Evolutionary conservation across 1,284 basidiomycete genomes (phyloP), one percentile per base, ranked within the genome.

Genomic region (Ganoderma resinaceum): DNA sequence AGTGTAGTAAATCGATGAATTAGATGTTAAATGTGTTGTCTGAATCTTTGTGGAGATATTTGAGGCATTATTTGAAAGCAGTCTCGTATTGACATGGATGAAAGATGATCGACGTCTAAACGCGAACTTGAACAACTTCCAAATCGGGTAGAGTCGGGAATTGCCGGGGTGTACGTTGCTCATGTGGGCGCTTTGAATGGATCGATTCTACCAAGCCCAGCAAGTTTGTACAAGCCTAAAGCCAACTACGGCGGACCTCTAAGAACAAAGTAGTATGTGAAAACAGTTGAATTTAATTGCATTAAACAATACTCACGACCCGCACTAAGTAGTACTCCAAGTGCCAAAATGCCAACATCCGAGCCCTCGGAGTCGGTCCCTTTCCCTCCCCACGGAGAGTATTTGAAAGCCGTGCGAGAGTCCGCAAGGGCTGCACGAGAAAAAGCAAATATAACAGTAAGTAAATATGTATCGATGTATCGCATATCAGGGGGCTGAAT

Each of bases 371-470:
- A 59, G 31, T 26, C 12, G 23, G 31, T 71, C 18, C 66, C 66
- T 5, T 61, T 86, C 62, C 87, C 89, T 33, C 75, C 80, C 31
- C 79, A 81, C 35, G 86, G 85, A 33, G 70, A 75, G 23, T 90
- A 84, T 73, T 72, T 90, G 31, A 73, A 82, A 43, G 82, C 85
- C 18, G 84, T 93, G 37, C 83, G 84, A 64, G 76, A 82, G 65
- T 89, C 90, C 9, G 84, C 87, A 53, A 79, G 77, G 63, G 77
- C 80, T 37, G 74, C 88, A 64, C 82, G 87, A 26, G 73, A 82
- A 68, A 77, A 78, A 23, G 80, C 85, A 63, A 79, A 76, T 29
- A 77, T 82, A 31, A 74, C 66, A n/a, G 80, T 81, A 61, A 76
- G 80, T 73, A 52, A 26, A 12, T 53, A 49, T n/a, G 18, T 38